These are phyloP conservation scores for Zygosaccharomyces pseudobailii DNA, from an alignment of 1,139 yeast species.

Conservation along the genomic window DNA sequence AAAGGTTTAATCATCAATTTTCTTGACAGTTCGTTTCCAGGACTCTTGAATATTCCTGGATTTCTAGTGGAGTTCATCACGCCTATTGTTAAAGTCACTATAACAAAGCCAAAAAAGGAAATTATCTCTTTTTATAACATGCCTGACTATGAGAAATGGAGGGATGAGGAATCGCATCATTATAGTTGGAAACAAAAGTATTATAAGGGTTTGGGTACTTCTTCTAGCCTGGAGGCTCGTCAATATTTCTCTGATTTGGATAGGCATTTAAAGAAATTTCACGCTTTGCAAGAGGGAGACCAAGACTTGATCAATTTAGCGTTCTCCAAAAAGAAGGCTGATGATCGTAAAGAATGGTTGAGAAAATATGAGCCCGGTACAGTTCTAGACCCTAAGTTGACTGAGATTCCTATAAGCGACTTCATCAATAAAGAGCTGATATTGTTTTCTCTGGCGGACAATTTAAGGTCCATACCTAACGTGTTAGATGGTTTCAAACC, in stretches of 20 bases:
- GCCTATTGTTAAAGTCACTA: constrained; percentile 89
- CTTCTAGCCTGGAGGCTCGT: constrained; percentile 71
- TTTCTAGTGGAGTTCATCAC: constrained; percentile 92
- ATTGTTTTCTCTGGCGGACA: constrained; percentile 94
- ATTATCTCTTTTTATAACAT: constrained; percentile 80
- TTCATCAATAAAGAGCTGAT: constrained; percentile 94
- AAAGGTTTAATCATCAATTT: constrained; percentile 94
- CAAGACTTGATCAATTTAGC: constrained; percentile 84
- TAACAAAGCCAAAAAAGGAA: constrained; percentile 59
- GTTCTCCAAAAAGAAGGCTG: constrained; percentile 92
- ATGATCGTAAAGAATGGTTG: constrained; percentile 96
- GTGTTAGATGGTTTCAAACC: constrained; percentile 96
- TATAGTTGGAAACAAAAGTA: constrained; percentile 92
- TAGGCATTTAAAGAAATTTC: constrained; percentile 80
- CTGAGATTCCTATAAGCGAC: constrained; percentile 82
- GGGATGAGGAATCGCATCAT: constrained; percentile 71
- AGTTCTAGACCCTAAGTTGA: constrained; percentile 75
- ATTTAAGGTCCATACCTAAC: constrained; percentile 90
- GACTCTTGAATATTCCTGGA: constrained; percentile 84
- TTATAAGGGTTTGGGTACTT: constrained; percentile 98
- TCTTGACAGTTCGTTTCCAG: constrained; percentile 91
- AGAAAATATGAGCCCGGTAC: constrained; percentile 89
- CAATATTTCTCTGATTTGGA: constrained; percentile 87
- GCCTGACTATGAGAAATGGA: constrained; percentile 96
- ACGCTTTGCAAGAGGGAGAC: constrained; percentile 77